These are phyloP conservation scores for Cordyceps pruinosa DNA, from an alignment of 2,329 filamentous ascomycete species.

Conservation along the genomic window DNA sequence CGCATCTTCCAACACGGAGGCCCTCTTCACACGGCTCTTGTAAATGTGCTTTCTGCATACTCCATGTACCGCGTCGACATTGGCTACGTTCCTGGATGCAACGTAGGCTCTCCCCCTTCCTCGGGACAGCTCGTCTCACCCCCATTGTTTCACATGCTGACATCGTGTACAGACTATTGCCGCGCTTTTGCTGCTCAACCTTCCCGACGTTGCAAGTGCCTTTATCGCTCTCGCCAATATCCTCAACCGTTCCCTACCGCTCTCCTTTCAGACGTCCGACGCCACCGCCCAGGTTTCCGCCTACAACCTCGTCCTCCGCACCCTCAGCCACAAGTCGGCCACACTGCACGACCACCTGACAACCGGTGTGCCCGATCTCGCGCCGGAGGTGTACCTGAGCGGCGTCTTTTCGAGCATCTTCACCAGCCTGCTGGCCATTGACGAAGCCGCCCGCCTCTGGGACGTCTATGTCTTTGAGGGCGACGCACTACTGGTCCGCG, in stretches of 20 bases:
- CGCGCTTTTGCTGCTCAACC: slow-evolving; percentile 65
- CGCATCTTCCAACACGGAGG: slow-evolving; percentile 63
- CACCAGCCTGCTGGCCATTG: slow-evolving; percentile 55
- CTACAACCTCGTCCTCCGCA: slow-evolving; percentile 62
- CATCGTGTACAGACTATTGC: slow-evolving; percentile 53
- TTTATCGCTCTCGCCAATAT: slow-evolving; percentile 71
- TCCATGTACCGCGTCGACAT: slow-evolving; percentile 77
- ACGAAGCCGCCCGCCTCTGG: slow-evolving; percentile 68
- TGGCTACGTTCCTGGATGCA: slow-evolving; percentile 67
- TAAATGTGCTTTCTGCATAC: slow-evolving; percentile 72
- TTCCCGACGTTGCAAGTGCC: slow-evolving; percentile 53
- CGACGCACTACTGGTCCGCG: slow-evolving; percentile 63
- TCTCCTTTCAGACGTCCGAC: slow-evolving; percentile 70
- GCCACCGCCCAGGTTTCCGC: slow-evolving; percentile 59
- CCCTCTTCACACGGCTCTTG: slow-evolving; percentile 59
- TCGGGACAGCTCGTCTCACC: neutral
- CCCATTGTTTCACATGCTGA: slow-evolving; percentile 12
- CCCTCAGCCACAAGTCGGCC: slow-evolving; percentile 57
- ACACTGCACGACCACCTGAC: slow-evolving; percentile 59
- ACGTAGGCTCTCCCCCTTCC: slow-evolving; percentile 49
- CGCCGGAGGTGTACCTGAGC: slow-evolving; percentile 49
- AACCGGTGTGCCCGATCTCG: slow-evolving; percentile 36
- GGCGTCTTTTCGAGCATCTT: slow-evolving; percentile 59
- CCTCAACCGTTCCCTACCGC: slow-evolving; percentile 65
- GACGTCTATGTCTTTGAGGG: slow-evolving; percentile 80